These are phyloP conservation scores for Sporormia fimetaria DNA, from an alignment of 495 filamentous ascomycete genomes.

Conservation along the genomic window DNA sequence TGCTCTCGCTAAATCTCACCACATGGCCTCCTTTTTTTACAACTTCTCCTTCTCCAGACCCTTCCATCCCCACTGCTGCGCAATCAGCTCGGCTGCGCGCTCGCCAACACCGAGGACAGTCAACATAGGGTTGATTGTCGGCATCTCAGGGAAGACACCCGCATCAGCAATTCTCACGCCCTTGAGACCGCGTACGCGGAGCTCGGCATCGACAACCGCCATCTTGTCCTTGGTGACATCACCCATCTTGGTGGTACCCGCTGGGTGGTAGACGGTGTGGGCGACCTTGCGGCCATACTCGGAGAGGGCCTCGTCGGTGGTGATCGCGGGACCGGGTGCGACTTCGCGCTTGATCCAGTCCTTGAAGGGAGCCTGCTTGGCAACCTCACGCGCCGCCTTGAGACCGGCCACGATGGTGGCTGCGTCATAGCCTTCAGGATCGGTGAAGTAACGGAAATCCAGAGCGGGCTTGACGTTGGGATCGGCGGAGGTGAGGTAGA, in stretches of 20 bases:
- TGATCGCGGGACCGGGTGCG: slow-evolving; percentile 57
- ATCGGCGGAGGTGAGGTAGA: slow-evolving; percentile 61
- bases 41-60: slow-evolving; percentile 36
- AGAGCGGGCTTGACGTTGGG: slow-evolving; percentile 65
- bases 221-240: slow-evolving; percentile 48
- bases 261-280: slow-evolving; percentile 79
- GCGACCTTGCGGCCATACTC: slow-evolving; percentile 65
- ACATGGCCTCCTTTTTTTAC: too few species aligned
- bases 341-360: slow-evolving; percentile 71
- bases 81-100: slow-evolving; percentile 52
- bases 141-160: slow-evolving; percentile 58
- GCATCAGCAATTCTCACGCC: slow-evolving; percentile 54
- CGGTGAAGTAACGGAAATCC: slow-evolving; percentile 83
- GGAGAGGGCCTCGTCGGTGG: slow-evolving; percentile 58
- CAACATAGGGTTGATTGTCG: slow-evolving; percentile 56
- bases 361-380: slow-evolving; percentile 59
- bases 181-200: slow-evolving; percentile 48
- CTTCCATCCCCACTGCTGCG: slow-evolving; percentile 49
- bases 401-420: slow-evolving; percentile 71
- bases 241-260: slow-evolving; percentile 82
- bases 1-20: too few species aligned
- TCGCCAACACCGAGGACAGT: slow-evolving; percentile 55
- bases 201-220: slow-evolving; percentile 51
- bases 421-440: slow-evolving; percentile 71
- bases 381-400: slow-evolving; percentile 57